A percentile compares a stretch with the other conserved stretches of the same genome.
phyloP scores from a whole-genome alignment of 495 filamentous ascomycete genomes.

The Acidomyces sp. region DNA sequence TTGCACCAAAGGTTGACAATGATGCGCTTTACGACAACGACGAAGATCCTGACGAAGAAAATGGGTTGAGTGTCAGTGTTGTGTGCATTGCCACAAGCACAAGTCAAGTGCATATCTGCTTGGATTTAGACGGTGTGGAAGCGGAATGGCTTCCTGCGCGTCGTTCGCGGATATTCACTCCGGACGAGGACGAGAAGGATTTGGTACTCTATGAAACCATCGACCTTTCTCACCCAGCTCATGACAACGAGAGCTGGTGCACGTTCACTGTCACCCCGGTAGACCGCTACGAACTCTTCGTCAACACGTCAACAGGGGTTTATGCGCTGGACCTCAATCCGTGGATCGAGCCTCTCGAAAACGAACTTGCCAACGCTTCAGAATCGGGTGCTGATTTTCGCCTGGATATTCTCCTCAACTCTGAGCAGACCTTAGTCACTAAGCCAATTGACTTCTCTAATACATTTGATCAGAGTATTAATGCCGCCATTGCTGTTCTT shows the following conservation, averaged over 20 bases:
- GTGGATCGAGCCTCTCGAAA: constrained; percentile 65
- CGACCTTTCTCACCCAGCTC: constrained; percentile 1
- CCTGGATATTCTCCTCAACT: constrained; percentile 53
- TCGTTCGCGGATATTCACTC: constrained; percentile 14
- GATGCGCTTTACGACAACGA: constrained; percentile 43
- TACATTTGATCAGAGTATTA: constrained; percentile 32
- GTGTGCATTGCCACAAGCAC: constrained; percentile 63
- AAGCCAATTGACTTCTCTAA: constrained; percentile 31
- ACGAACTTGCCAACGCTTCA: constrained; percentile 54
- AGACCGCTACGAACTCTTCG: constrained; percentile 65
- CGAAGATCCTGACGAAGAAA: constrained; percentile 38
- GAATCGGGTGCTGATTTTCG: constrained; percentile 59
- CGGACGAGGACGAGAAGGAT: constrained; percentile 16
- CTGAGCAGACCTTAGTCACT: constrained; percentile 47
- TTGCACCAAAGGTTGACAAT: constrained; percentile 39
- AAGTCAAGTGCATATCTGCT: constrained; percentile 61
- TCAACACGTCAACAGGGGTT: constrained; percentile 59
- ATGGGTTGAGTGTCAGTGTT: constrained; percentile 56
- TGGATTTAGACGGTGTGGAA: constrained; percentile 68
- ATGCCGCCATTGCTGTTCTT: constrained; percentile 48
- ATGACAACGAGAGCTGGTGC: constrained; percentile 34
- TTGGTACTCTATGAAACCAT: constrained; percentile 20
- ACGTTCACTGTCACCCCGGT: constrained; percentile 59
- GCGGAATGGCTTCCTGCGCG: constrained; percentile 64
- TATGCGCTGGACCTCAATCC: constrained; percentile 55